Percentiles rank a stretch among this genome's conserved stretches.
Evolutionary conservation across 768 basidiomycete genomes (phyloP).

Genomic region (Leccinum rimulosum): DNA sequence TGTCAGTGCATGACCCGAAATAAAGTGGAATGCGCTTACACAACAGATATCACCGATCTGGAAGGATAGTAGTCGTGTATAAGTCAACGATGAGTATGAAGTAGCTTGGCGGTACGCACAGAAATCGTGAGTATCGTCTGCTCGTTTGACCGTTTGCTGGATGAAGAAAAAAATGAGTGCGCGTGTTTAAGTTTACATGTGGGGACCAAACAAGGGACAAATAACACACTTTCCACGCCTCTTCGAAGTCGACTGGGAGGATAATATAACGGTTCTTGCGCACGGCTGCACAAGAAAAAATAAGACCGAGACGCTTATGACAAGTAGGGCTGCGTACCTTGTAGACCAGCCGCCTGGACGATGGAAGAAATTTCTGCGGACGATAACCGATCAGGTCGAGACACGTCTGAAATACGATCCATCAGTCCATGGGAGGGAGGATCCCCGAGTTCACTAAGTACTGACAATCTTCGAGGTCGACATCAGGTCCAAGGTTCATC

Average conservation of each 20-base stretch:
- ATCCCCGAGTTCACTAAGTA: conserved; percentile 10
- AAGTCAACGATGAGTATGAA: conserved; percentile 1
- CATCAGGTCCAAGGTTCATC: conserved; percentile 98
- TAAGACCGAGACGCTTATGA: conserved; percentile 3
- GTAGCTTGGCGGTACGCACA: conserved; percentile 52
- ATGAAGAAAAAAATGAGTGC: conserved; percentile 31
- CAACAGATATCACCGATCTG: conserved; percentile 39
- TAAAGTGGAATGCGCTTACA: conserved; percentile 38
- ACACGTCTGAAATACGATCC: conserved; percentile 65
- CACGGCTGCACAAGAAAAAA: conserved; percentile 51
- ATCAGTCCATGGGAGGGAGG: conserved; percentile 18
- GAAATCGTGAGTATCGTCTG: conserved; percentile 96
- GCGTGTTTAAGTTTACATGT: conserved; percentile 32
- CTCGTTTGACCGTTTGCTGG: conserved; percentile 95
- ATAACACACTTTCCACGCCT: conserved; percentile 96
- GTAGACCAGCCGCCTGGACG: conserved; percentile 94
- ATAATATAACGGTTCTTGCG: conserved; percentile 98
- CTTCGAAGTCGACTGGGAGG: conserved; percentile 95
- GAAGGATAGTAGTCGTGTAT: conserved; percentile 1
- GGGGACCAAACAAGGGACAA: conserved; percentile 46
- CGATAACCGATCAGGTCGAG: conserved; percentile 91
- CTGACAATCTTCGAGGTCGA: conserved; percentile 97
- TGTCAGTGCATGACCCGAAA: conserved; percentile 16
- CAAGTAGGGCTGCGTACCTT: conserved; percentile 51
- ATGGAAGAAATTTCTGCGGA: conserved; percentile 95